A percentile compares a stretch with the other conserved stretches of the same genome.
Evolutionary conservation across 768 basidiomycete species (phyloP).

Genomic region (Thelephora ganbajun): DNA sequence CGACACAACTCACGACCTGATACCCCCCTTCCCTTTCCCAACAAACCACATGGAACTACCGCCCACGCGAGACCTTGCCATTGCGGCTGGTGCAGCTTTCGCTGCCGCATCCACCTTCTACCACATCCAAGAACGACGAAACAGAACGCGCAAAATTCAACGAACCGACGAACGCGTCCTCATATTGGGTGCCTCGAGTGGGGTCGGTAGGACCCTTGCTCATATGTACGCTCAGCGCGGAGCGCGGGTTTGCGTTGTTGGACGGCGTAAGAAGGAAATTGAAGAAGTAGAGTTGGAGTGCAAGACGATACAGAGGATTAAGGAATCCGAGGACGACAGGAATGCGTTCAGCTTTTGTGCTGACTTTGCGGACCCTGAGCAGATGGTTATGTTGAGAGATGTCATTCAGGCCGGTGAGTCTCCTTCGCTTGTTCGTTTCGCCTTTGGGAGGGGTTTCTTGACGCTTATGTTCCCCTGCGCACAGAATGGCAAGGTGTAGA

Average conservation of each 20-base stretch:
- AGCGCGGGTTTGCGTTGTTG: slow-evolving; percentile 62
- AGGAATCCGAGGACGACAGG: slow-evolving; percentile 10
- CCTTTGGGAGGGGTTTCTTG: not conserved
- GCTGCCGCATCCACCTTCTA: not conserved
- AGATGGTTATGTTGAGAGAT: slow-evolving; percentile 48
- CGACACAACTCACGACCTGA: too few species aligned
- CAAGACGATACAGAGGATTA: slow-evolving; percentile 12
- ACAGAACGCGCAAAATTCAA: slow-evolving; percentile 19
- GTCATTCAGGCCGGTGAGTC: slow-evolving; percentile 31
- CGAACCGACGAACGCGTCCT: slow-evolving; percentile 55
- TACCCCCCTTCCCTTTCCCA: too few species aligned
- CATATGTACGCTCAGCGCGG: slow-evolving; percentile 61
- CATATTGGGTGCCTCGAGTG: slow-evolving; percentile 73
- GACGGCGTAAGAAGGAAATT: slow-evolving; percentile 42
- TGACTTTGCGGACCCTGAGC: slow-evolving; percentile 52
- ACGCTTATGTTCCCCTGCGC: not conserved
- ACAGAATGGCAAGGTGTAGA: slow-evolving; percentile 75
- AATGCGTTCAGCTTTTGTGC: slow-evolving; percentile 37
- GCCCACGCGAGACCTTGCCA: too few species aligned
- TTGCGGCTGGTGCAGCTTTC: not conserved
- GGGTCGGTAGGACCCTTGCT: slow-evolving; percentile 65
- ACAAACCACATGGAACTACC: too few species aligned
- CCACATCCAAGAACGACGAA: not conserved
- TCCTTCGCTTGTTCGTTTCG: not conserved
- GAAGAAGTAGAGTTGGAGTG: slow-evolving; percentile 53